Percentiles rank a stretch among this genome's conserved stretches.
Evolutionary conservation across 176 grass and related monocot genomes (phyloP).

Genomic region (Carex cristatella): DNA sequence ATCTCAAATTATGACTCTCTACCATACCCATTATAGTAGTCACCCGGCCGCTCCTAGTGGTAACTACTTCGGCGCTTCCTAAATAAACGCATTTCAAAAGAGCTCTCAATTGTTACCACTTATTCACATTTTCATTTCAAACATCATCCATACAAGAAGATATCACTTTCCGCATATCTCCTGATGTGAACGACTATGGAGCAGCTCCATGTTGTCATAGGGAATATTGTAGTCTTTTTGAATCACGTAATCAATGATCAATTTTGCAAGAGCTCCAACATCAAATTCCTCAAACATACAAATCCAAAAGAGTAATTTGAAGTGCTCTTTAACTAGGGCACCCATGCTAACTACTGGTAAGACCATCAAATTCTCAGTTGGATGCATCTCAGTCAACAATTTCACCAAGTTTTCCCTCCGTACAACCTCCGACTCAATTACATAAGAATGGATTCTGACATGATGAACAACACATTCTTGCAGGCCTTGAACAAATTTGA

Average conservation of each 20-base stretch:
- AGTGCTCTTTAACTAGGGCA: neutral
- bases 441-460: neutral
- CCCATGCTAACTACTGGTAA: constrained; percentile 1
- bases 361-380: neutral
- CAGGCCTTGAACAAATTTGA: neutral
- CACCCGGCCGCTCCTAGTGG: neutral
- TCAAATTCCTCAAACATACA: neutral
- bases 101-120: constrained; percentile 17
- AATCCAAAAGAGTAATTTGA: constrained; percentile 1
- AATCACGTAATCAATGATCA: neutral
- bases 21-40: constrained; percentile 9
- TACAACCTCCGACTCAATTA: neutral
- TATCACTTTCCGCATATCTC: neutral
- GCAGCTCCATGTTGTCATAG: neutral
- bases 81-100: neutral
- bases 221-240: neutral
- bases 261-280: neutral
- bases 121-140: constrained; percentile 13
- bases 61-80: constrained; percentile 32
- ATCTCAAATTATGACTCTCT: neutral
- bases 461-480: neutral
- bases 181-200: neutral
- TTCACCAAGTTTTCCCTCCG: neutral
- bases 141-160: constrained; percentile 27
- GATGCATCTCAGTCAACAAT: neutral